Conservation (phyloP, 768 basidiomycete species). For the Leucocoprinus birnbaumii region DNA sequence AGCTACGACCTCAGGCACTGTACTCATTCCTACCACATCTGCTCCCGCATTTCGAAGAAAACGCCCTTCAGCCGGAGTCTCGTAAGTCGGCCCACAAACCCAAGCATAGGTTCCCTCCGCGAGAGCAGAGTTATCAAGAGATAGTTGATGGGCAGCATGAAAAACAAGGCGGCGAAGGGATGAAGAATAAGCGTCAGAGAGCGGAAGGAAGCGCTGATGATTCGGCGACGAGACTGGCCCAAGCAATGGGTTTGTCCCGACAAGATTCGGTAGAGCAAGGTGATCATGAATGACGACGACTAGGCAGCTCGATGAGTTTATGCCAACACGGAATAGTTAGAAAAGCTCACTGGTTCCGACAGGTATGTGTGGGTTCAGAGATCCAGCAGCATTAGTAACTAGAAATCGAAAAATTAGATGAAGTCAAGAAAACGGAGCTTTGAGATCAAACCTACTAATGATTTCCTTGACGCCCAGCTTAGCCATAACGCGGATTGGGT, state of each 20-base stretch:
- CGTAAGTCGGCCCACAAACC: slow-evolving; percentile 90
- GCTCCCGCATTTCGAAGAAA: slow-evolving; percentile 74
- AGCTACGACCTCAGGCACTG: slow-evolving; percentile 84
- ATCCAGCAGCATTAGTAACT: slow-evolving; percentile 92
- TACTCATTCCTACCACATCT: slow-evolving; percentile 94
- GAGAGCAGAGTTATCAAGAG: slow-evolving; percentile 50
- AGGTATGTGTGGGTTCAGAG: slow-evolving; percentile 66
- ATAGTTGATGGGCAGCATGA: slow-evolving; percentile 63
- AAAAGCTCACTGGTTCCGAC: slow-evolving; percentile 76
- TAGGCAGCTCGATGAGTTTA: slow-evolving; percentile 25
- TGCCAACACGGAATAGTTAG: neutral
- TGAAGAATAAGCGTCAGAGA: slow-evolving; percentile 81
- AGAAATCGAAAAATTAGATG: neutral
- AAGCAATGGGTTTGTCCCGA: slow-evolving; percentile 76
- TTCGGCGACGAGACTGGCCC: slow-evolving; percentile 61
- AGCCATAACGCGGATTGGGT: slow-evolving; percentile 79
- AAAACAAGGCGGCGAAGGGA: slow-evolving; percentile 70
- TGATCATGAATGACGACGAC: slow-evolving; percentile 88
- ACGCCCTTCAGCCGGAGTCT: slow-evolving; percentile 83
- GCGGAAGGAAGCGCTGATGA: slow-evolving; percentile 75
- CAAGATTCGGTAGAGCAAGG: slow-evolving; percentile 73
- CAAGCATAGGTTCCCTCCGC: slow-evolving; percentile 87
- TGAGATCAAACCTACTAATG: slow-evolving; percentile 58
- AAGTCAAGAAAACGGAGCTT: no score
- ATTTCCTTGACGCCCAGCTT: slow-evolving; percentile 70